Conservation (phyloP, 805 yeast genomes). For the Teunomyces kruisii region DNA sequence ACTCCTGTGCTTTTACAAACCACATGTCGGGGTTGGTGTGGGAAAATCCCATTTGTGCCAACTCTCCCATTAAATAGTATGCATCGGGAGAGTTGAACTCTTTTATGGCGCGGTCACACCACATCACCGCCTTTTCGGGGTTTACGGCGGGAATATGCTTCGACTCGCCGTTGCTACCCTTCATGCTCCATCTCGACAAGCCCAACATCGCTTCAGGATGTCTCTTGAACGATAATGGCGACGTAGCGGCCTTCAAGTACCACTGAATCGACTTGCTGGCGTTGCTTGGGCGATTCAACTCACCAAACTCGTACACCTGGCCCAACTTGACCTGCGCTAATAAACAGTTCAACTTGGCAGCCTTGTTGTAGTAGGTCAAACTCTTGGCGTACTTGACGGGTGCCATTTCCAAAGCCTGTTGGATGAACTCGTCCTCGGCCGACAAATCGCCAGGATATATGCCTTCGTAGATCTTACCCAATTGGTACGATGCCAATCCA, state of each 20-base stretch:
- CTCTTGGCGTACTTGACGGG: constrained; percentile 46
- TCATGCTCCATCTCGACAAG: constrained; percentile 40
- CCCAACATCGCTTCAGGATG: constrained; percentile 49
- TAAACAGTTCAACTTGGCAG: constrained; percentile 40
- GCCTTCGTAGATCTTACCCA: constrained; percentile 45
- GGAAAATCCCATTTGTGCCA: constrained; percentile 36
- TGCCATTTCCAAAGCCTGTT: constrained; percentile 31
- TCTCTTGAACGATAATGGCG: constrained; percentile 38
- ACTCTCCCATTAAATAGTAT: constrained; percentile 37
- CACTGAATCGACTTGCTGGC: constrained; percentile 45
- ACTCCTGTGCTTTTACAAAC: constrained; percentile 33
- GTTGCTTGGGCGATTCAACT: constrained; percentile 38
- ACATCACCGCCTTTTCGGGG: constrained; percentile 37
- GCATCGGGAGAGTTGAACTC: constrained; percentile 41
- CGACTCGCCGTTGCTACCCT: constrained; percentile 33
- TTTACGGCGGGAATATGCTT: constrained; percentile 37
- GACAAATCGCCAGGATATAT: constrained; percentile 44
- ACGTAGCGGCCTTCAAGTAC: constrained; percentile 42
- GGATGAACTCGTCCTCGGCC: constrained; percentile 35
- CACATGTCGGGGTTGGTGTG: constrained; percentile 28
- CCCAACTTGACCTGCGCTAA: constrained; percentile 44
- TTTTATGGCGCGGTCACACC: constrained; percentile 44
- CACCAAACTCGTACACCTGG: constrained; percentile 42
- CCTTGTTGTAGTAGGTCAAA: constrained; percentile 40
- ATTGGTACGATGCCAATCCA: constrained; percentile 40